phyloP scores from a whole-genome alignment of 148 eudicot genomes.

The Pouteria glomerata region DNA sequence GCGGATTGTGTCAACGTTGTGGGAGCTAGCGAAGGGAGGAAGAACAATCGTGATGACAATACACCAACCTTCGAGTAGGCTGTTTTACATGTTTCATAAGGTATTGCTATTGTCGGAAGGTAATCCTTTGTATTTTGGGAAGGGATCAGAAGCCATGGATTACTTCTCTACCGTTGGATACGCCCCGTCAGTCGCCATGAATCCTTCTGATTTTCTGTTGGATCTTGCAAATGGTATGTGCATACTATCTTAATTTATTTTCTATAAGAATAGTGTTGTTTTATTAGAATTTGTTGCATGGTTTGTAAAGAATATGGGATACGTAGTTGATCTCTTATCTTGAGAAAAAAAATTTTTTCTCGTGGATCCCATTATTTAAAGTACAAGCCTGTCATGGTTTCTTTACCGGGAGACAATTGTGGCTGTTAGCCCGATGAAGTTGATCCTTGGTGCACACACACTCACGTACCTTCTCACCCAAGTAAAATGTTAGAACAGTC shows the following conservation, averaged over 20 bases:
- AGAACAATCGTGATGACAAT: constrained; percentile 69
- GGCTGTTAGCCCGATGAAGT: no score
- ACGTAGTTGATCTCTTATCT: no score
- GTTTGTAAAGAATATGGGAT: no score
- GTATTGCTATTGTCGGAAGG: constrained; percentile 70
- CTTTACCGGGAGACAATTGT: no score
- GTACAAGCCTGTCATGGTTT: no score
- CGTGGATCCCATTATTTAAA: no score
- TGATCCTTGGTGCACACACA: no score
- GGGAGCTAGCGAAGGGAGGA: constrained; percentile 54
- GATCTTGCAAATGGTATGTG: constrained; percentile 74
- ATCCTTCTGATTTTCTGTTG: constrained; percentile 77
- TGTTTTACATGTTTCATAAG: constrained; percentile 74
- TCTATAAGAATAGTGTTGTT: no score
- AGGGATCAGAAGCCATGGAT: constrained; percentile 53
- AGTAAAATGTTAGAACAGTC: no score
- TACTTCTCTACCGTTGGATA: constrained; percentile 54
- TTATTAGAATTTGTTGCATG: no score
- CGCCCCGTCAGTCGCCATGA: constrained; percentile 62
- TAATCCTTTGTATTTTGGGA: constrained; percentile 58
- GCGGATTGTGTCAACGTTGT: constrained; percentile 54
- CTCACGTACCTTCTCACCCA: no score
- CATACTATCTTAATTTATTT: not conserved
- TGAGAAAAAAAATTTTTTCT: no score
- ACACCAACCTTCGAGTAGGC: constrained; percentile 81